Conservation (phyloP, 2,329 filamentous ascomycete species). For the Capronia americana region DNA sequence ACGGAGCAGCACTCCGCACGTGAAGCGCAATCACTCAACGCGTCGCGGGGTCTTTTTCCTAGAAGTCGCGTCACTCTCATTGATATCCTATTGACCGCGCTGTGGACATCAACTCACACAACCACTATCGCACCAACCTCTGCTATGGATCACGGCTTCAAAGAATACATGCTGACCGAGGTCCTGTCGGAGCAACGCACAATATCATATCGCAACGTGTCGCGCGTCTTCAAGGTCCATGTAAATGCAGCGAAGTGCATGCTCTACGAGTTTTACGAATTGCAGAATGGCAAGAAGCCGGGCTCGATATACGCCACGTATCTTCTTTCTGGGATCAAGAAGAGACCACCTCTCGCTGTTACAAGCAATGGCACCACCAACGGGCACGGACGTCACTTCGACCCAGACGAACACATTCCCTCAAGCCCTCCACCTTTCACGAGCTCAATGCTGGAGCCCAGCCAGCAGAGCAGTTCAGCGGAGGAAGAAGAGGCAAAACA, state of each 20-base stretch:
- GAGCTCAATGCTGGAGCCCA: constrained; percentile 46
- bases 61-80: neutral
- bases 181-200: constrained; percentile 77
- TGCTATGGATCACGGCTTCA: constrained; percentile 58
- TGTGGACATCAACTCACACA: neutral
- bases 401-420: constrained; percentile 68
- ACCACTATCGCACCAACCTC: neutral
- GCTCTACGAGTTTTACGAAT: constrained; percentile 82
- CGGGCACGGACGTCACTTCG: constrained; percentile 58
- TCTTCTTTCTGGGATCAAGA: constrained; percentile 75
- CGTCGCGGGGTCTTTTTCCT: neutral
- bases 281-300: constrained; percentile 76
- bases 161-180: constrained; percentile 74
- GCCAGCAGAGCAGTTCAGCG: constrained; percentile 63
- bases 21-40: neutral
- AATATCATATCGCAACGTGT: constrained; percentile 81
- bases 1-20: neutral
- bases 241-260: constrained; percentile 90
- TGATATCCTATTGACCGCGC: neutral
- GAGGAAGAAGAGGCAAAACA: constrained; percentile 58
- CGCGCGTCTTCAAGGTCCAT: constrained; percentile 81
- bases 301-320: constrained; percentile 90
- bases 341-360: constrained; percentile 41
- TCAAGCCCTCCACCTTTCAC: constrained; percentile 66
- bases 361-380: constrained; percentile 28